These are phyloP conservation scores for Clarkia xantiana DNA, from an alignment of 345 rosid genomes.

Conservation along the genomic window DNA sequence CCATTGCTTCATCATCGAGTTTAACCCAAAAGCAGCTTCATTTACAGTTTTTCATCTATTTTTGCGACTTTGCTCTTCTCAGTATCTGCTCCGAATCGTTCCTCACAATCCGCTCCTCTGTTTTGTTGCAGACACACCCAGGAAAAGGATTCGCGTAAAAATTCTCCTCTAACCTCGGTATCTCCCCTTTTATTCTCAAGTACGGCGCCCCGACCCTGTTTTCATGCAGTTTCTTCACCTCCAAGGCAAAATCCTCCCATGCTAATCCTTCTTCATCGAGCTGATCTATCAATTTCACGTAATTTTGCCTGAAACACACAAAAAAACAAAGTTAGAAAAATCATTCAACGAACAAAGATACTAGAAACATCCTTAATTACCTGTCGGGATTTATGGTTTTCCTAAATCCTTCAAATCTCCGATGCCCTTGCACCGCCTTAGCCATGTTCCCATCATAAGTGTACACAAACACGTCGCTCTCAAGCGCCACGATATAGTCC, in stretches of 20 bases:
- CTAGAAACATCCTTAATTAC: slow-evolving; percentile 13
- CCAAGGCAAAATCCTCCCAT: slow-evolving; percentile 62
- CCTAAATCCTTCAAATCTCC: slow-evolving; percentile 72
- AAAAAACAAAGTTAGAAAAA: neutral
- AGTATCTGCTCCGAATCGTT: slow-evolving; percentile 19
- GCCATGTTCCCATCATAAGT: slow-evolving; percentile 98
- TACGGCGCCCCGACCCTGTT: slow-evolving; percentile 68
- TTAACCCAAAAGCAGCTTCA: neutral
- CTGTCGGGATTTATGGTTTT: slow-evolving; percentile 82
- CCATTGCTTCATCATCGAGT: neutral
- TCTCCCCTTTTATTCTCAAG: slow-evolving; percentile 40
- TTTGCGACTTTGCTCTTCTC: slow-evolving; percentile 16
- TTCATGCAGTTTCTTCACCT: slow-evolving; percentile 47
- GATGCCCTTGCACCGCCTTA: slow-evolving; percentile 90
- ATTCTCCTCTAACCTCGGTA: slow-evolving; percentile 77
- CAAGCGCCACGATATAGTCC: slow-evolving; percentile 81
- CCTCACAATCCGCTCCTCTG: slow-evolving; percentile 12
- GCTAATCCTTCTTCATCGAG: slow-evolving; percentile 45
- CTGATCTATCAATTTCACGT: slow-evolving; percentile 56
- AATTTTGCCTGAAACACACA: slow-evolving; percentile 40
- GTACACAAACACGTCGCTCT: slow-evolving; percentile 84
- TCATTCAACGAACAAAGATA: neutral
- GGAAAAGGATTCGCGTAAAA: slow-evolving; percentile 87
- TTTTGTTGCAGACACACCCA: slow-evolving; percentile 59
- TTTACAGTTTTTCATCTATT: slow-evolving; percentile 11